These are phyloP conservation scores for Hypoxylon sp. DNA, from an alignment of 2,329 filamentous ascomycete genomes.

Conservation along the genomic window DNA sequence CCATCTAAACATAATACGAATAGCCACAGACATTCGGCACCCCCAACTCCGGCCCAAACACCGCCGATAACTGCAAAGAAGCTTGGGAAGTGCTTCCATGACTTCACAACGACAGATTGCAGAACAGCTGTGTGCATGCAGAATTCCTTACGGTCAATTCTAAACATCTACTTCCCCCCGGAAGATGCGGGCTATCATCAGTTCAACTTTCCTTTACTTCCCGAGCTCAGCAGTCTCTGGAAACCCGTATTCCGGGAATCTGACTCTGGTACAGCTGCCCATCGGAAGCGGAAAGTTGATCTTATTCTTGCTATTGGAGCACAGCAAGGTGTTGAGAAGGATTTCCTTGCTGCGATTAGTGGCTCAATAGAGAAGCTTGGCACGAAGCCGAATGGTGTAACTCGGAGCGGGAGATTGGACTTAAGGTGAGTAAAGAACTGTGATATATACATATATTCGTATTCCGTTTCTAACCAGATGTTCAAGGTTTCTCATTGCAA, in stretches of 20 bases:
- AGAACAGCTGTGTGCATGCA: constrained; percentile 69
- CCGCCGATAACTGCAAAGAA: constrained; percentile 55
- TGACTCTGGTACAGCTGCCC: constrained; percentile 50
- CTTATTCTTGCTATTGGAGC: constrained; percentile 73
- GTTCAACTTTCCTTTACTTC: constrained; percentile 63
- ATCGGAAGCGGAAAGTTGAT: constrained; percentile 63
- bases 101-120: constrained; percentile 59
- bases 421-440: constrained; percentile 62
- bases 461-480: constrained; percentile 18
- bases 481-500: constrained; percentile 69
- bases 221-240: constrained; percentile 67
- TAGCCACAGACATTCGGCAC: constrained; percentile 45
- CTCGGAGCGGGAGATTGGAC: constrained; percentile 70
- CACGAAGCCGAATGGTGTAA: constrained; percentile 63
- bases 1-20: constrained; percentile 25
- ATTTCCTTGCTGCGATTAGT: constrained; percentile 64
- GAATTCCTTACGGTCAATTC: constrained; percentile 68
- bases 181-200: constrained; percentile 64
- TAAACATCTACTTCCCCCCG: constrained; percentile 66
- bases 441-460: not conserved
- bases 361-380: constrained; percentile 70
- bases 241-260: constrained; percentile 64
- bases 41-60: constrained; percentile 62
- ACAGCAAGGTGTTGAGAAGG: constrained; percentile 67
- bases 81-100: constrained; percentile 60